Evolutionary conservation across 768 basidiomycete genomes (phyloP).

Genomic region (Psilocybe tampanensis): DNA sequence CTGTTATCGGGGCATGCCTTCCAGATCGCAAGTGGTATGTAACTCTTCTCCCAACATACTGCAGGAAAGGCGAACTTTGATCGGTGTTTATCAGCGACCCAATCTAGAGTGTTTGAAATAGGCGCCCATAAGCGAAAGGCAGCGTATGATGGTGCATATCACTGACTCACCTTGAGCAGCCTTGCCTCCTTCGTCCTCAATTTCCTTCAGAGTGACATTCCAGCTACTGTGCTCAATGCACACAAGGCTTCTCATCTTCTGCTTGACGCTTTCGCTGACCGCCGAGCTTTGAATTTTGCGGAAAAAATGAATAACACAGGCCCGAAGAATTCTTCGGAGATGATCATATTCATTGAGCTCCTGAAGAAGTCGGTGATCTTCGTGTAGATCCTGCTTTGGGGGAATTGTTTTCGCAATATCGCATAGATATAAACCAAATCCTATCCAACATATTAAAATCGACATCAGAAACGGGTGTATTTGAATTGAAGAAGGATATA

Average conservation of each 20-base stretch:
- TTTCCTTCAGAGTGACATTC: conserved; percentile 17
- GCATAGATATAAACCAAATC: conserved; percentile 22
- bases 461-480: too few relatives aligned
- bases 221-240: conserved; percentile 25
- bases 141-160: too few relatives aligned
- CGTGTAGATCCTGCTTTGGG: conserved; percentile 23
- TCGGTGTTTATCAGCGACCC: conserved; percentile 25
- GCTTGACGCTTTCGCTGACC: conserved; percentile 13
- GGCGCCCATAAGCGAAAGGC: too few relatives aligned
- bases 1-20: conserved; percentile 20
- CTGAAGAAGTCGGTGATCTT: conserved; percentile 22
- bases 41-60: conserved; percentile 32
- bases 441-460: conserved; percentile 6
- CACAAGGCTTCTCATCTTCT: conserved; percentile 25
- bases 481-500: too few relatives aligned
- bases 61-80: conserved; percentile 26
- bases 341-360: conserved; percentile 25
- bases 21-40: conserved; percentile 28
- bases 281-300: conserved; percentile 24
- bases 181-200: conserved; percentile 23
- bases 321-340: conserved; percentile 17
- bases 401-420: conserved; percentile 10
- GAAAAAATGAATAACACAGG: conserved; percentile 22
- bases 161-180: conserved; percentile 15
- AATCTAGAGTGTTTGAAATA: conserved; percentile 23